Percentiles rank a stretch among this genome's conserved stretches.
Evolutionary conservation across 1,139 yeast genomes (phyloP).

Genomic region (Saccharomyces hybrid): DNA sequence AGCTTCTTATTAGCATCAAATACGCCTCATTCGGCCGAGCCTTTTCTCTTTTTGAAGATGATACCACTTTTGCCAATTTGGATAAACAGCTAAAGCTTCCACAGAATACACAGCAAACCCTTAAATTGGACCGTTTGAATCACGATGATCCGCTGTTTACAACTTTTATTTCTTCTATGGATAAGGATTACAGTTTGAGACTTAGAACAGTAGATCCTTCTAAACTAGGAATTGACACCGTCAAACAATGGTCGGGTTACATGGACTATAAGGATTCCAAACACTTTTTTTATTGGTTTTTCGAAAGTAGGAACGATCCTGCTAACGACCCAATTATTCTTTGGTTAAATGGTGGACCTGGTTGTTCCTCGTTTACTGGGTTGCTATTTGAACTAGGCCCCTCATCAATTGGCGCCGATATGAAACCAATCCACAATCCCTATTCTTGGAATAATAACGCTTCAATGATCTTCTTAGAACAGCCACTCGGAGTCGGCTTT

Average conservation of each 20-base stretch:
- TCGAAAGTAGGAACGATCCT: constrained; percentile 88
- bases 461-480: constrained; percentile 84
- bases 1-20: background rate
- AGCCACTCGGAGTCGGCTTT: constrained; percentile 90
- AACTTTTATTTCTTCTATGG: constrained; percentile 9
- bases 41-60: constrained; percentile 9
- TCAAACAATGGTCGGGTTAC: constrained; percentile 81
- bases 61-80: constrained; percentile 6
- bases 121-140: background rate
- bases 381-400: constrained; percentile 88
- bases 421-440: constrained; percentile 70
- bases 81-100: constrained; percentile 6
- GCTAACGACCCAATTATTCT: constrained; percentile 73
- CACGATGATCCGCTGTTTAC: background rate
- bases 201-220: constrained; percentile 18
- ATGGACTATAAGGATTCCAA: constrained; percentile 78
- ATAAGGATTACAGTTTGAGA: constrained; percentile 17
- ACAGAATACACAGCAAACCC: background rate
- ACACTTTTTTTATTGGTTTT: constrained; percentile 80
- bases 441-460: constrained; percentile 87
- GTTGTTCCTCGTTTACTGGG: constrained; percentile 88
- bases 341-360: constrained; percentile 92
- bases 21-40: background rate
- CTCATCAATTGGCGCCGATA: constrained; percentile 53
- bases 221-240: constrained; percentile 29